phyloP scores from a whole-genome alignment of 1,139 yeast species.

The Taphrina populina region DNA sequence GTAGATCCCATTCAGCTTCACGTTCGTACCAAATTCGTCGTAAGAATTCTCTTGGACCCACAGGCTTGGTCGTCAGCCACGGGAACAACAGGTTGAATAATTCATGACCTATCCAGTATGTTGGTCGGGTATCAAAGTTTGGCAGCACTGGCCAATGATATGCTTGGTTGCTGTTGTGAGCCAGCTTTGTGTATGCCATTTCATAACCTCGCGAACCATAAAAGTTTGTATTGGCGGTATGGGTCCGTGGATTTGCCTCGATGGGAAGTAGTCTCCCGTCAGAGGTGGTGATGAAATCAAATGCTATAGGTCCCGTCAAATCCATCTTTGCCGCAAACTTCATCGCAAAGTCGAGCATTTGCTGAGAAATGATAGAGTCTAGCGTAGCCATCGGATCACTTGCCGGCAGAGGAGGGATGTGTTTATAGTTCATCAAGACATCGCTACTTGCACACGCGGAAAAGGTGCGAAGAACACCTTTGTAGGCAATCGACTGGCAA shows the following conservation, averaged over 20 bases:
- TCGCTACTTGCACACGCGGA: constrained; percentile 23
- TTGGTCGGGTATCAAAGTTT: constrained; percentile 9
- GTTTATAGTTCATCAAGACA: constrained; percentile 25
- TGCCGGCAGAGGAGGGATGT: constrained; percentile 21
- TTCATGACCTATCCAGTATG: constrained; percentile 26
- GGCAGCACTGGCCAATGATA: constrained; percentile 24
- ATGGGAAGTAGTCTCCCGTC: constrained; percentile 22
- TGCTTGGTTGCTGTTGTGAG: constrained; percentile 14
- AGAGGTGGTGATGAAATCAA: constrained; percentile 19
- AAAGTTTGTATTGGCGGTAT: constrained; percentile 24
- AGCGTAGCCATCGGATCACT: constrained; percentile 1
- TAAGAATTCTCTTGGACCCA: constrained; percentile 7
- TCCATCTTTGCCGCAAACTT: constrained; percentile 19
- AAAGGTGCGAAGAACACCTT: constrained; percentile 23
- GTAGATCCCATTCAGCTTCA: constrained; percentile 24
- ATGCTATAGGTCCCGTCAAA: constrained; percentile 22
- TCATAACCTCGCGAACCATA: constrained; percentile 17
- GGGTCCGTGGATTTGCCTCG: constrained; percentile 26
- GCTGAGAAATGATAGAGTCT: constrained; percentile 9
- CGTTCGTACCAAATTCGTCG: constrained; percentile 4
- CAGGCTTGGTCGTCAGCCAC: constrained; percentile 15
- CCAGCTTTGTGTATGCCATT: constrained; percentile 16
- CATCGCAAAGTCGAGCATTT: constrained; percentile 18
- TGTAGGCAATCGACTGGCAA: constrained; percentile 17
- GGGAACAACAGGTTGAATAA: constrained; percentile 16